A percentile compares a stretch with the other conserved stretches of the same genome.
These are phyloP conservation scores for Paradendryphiella salina DNA, from an alignment of 2,329 filamentous ascomycete genomes.

Conservation along the genomic window DNA sequence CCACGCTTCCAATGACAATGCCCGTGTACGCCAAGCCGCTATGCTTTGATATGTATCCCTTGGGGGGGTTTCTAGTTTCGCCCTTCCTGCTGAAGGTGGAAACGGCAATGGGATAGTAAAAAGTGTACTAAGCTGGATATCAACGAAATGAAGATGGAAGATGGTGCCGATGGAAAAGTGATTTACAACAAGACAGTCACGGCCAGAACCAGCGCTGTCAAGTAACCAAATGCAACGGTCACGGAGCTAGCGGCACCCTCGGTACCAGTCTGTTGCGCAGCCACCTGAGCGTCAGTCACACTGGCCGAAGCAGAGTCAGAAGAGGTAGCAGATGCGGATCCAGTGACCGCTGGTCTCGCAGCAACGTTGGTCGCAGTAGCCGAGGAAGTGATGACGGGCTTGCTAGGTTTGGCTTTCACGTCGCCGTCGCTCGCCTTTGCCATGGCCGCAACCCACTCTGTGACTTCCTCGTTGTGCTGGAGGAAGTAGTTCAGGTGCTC, in stretches of 20 bases:
- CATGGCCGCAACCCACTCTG: slow-evolving; percentile 23
- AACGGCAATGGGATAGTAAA: not conserved
- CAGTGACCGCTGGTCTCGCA: slow-evolving; percentile 7
- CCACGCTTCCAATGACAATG: too few relatives aligned
- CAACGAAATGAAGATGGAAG: too few relatives aligned
- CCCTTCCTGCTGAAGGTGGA: not conserved
- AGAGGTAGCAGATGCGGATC: slow-evolving; percentile 1
- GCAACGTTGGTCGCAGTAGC: not conserved
- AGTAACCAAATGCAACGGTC: slow-evolving; percentile 2
- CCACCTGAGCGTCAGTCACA: slow-evolving; percentile 14
- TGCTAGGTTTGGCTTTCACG: slow-evolving; percentile 19
- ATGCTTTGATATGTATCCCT: too few relatives aligned
- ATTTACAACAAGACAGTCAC: not conserved
- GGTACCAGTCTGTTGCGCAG: slow-evolving; percentile 12
- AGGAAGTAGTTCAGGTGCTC: slow-evolving; percentile 63
- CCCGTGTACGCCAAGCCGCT: too few relatives aligned
- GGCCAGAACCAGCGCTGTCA: not conserved
- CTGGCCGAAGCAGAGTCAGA: not conserved
- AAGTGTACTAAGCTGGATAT: not conserved
- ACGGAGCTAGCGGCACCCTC: slow-evolving; percentile 6
- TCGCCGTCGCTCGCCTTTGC: slow-evolving; percentile 17
- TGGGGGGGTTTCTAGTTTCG: too few relatives aligned
- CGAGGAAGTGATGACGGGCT: slow-evolving; percentile 3
- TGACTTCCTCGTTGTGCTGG: slow-evolving; percentile 29
- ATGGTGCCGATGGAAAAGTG: too few relatives aligned